Evolutionary conservation across 2,329 filamentous ascomycete genomes (phyloP).

Genomic region (Neonectria coccinea): DNA sequence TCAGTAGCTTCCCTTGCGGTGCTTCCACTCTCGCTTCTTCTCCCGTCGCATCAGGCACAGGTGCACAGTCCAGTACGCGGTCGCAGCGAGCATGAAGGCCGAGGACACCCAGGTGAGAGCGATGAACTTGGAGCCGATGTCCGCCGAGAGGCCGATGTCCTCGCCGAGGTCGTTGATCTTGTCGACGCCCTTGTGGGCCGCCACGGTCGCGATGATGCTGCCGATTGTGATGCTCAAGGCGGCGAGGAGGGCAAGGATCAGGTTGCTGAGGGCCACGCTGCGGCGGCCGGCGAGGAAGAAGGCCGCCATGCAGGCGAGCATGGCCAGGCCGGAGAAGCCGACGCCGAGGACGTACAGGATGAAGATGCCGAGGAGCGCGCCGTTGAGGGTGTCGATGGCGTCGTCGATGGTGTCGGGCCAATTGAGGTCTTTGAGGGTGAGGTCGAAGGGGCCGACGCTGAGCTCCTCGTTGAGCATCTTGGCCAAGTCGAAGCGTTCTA

Average conservation of each 20-base stretch:
- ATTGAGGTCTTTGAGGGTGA: slow-evolving; percentile 60
- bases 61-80: slow-evolving; percentile 56
- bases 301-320: slow-evolving; percentile 54
- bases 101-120: slow-evolving; percentile 61
- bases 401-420: slow-evolving; percentile 59
- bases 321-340: slow-evolving; percentile 56
- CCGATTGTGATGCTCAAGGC: slow-evolving; percentile 54
- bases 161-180: slow-evolving; percentile 58
- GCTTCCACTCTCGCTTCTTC: slow-evolving; percentile 43
- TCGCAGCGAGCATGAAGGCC: slow-evolving; percentile 55
- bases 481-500: slow-evolving; percentile 60
- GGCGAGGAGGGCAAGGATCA: slow-evolving; percentile 52
- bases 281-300: slow-evolving; percentile 49
- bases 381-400: slow-evolving; percentile 63
- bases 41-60: slow-evolving; percentile 48
- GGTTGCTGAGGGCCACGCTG: slow-evolving; percentile 51
- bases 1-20: slow-evolving; percentile 39
- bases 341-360: slow-evolving; percentile 61
- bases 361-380: slow-evolving; percentile 60
- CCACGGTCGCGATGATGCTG: slow-evolving; percentile 58
- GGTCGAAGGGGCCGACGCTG: slow-evolving; percentile 55
- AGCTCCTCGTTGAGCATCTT: slow-evolving; percentile 60
- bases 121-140: slow-evolving; percentile 58
- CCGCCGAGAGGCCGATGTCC: slow-evolving; percentile 58
- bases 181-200: slow-evolving; percentile 54